phyloP scores from a whole-genome alignment of 176 grass and related monocot genomes.

The Bonia amplexicaulis region DNA sequence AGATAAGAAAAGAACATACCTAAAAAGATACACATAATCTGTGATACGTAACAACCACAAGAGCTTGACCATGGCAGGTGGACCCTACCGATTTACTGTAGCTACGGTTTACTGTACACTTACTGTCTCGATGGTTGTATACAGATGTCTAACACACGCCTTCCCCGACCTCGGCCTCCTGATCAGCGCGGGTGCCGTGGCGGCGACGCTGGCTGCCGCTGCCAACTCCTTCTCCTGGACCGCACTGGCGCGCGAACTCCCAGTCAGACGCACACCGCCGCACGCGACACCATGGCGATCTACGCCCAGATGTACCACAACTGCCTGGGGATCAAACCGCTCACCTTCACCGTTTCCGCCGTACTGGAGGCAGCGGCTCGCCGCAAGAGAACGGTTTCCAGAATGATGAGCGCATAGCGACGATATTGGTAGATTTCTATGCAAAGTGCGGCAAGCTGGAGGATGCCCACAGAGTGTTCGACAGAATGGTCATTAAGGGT shows the following conservation, averaged over 20 bases:
- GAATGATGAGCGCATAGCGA: slow-evolving; percentile 31
- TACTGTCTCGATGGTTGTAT: too few species aligned
- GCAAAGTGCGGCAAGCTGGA: slow-evolving; percentile 24
- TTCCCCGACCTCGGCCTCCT: slow-evolving; percentile 30
- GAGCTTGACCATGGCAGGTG: too few species aligned
- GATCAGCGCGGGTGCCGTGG: slow-evolving; percentile 26
- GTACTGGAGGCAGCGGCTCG: slow-evolving; percentile 27
- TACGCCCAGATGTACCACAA: slow-evolving; percentile 30
- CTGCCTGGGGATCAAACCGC: slow-evolving; percentile 15
- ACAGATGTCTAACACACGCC: too few species aligned
- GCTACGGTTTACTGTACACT: too few species aligned
- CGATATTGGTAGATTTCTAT: slow-evolving; percentile 33
- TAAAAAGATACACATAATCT: too few species aligned
- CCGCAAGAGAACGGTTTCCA: slow-evolving; percentile 30
- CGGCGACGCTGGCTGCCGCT: neutral
- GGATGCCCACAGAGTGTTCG: slow-evolving; percentile 27
- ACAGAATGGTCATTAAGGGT: slow-evolving; percentile 21
- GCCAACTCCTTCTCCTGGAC: slow-evolving; percentile 49
- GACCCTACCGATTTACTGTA: too few species aligned
- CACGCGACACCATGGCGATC: slow-evolving; percentile 17
- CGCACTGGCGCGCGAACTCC: slow-evolving; percentile 34
- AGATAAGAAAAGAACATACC: too few species aligned
- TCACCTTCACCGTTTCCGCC: slow-evolving; percentile 40
- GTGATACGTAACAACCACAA: too few species aligned
- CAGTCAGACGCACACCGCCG: neutral